phyloP scores from a whole-genome alignment of 2,329 filamentous ascomycete genomes.

The Drechslerella stenobrocha region DNA sequence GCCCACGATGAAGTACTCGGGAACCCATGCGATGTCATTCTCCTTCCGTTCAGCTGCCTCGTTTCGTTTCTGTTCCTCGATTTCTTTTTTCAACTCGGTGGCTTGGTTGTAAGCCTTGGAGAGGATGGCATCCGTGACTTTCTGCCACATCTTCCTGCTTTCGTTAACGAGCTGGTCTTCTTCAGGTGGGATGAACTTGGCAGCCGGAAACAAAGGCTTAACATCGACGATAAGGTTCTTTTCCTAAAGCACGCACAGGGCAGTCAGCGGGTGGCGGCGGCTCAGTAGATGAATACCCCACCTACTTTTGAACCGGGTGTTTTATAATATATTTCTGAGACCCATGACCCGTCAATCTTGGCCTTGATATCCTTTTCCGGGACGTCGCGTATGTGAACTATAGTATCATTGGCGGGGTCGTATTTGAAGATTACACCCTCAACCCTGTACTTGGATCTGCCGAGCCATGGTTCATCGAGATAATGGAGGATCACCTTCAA shows the following conservation, averaged over 20 bases:
- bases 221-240: slow-evolving; percentile 76
- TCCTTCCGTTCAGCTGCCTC: slow-evolving; percentile 79
- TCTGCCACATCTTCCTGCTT: slow-evolving; percentile 81
- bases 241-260: slow-evolving; percentile 37
- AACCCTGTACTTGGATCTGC: slow-evolving; percentile 86
- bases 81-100: slow-evolving; percentile 82
- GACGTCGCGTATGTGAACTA: slow-evolving; percentile 79
- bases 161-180: slow-evolving; percentile 85
- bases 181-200: slow-evolving; percentile 76
- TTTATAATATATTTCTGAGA: slow-evolving; percentile 68
- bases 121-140: slow-evolving; percentile 82
- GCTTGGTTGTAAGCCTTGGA: slow-evolving; percentile 81
- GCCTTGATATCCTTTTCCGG: slow-evolving; percentile 80
- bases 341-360: slow-evolving; percentile 83
- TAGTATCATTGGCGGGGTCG: slow-evolving; percentile 81
- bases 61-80: slow-evolving; percentile 85
- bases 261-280: slow-evolving; percentile 11
- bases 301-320: slow-evolving; percentile 56
- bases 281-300: neutral
- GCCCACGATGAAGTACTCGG: slow-evolving; percentile 75
- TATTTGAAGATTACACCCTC: slow-evolving; percentile 90
- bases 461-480: slow-evolving; percentile 90
- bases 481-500: slow-evolving; percentile 93
- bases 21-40: slow-evolving; percentile 71
- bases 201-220: slow-evolving; percentile 74